Conservation (phyloP, 2,329 filamentous ascomycete genomes). For the Fusarium newnesense region DNA sequence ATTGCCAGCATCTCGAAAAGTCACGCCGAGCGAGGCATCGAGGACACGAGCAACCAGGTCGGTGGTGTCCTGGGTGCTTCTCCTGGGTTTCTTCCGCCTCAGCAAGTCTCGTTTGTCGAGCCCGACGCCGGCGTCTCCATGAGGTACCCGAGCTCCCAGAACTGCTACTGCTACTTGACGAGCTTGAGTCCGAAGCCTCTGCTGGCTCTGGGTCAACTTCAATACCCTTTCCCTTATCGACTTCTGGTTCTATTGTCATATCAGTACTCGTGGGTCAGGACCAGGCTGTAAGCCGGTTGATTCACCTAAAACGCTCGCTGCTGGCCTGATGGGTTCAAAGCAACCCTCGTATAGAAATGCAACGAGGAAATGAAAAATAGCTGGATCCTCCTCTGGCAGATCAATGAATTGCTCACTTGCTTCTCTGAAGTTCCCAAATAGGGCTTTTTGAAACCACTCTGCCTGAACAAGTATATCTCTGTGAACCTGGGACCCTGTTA, state of each 20-base stretch:
- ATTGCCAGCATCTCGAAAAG: slow-evolving; percentile 39
- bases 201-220: slow-evolving; percentile 36
- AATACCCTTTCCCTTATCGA: slow-evolving; percentile 57
- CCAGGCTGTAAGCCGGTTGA: neutral
- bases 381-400: slow-evolving; percentile 62
- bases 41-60: slow-evolving; percentile 56
- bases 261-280: slow-evolving; percentile 10
- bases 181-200: slow-evolving; percentile 49
- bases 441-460: slow-evolving; percentile 60
- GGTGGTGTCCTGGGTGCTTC: slow-evolving; percentile 58
- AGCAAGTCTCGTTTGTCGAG: slow-evolving; percentile 8
- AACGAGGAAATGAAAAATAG: slow-evolving; percentile 62
- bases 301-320: slow-evolving; percentile 53
- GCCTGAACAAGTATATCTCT: slow-evolving; percentile 57
- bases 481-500: slow-evolving; percentile 54
- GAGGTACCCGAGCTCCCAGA: slow-evolving; percentile 34
- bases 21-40: slow-evolving; percentile 47
- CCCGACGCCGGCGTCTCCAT: slow-evolving; percentile 34
- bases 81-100: slow-evolving; percentile 40
- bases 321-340: slow-evolving; percentile 58
- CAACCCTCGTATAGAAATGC: slow-evolving; percentile 61
- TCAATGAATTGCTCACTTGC: slow-evolving; percentile 57
- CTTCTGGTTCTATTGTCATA: slow-evolving; percentile 25
- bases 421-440: slow-evolving; percentile 60
- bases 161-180: slow-evolving; percentile 41